These are phyloP conservation scores for Yamadazyma atlantica DNA, from an alignment of 1,139 yeast species.

Conservation along the genomic window DNA sequence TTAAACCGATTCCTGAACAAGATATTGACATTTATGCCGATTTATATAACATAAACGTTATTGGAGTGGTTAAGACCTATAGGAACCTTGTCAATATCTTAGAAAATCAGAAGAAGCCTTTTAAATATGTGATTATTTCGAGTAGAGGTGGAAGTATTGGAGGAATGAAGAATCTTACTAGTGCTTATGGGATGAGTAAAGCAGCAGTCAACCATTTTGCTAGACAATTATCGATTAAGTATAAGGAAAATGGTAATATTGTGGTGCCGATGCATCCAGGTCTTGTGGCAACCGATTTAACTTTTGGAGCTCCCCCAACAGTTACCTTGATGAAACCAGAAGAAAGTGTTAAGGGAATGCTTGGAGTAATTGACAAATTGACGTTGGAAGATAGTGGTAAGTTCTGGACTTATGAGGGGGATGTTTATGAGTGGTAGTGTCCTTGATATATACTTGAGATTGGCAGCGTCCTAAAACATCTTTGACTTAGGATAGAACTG, in stretches of 20 bases:
- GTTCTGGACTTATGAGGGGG: constrained; percentile 5
- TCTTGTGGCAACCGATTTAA: constrained; percentile 19
- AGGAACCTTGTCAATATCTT: constrained; percentile 18
- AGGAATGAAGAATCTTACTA: neutral
- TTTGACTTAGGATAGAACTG: too few relatives aligned
- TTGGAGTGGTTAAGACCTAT: neutral
- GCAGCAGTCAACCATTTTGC: constrained; percentile 9
- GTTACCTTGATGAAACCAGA: neutral
- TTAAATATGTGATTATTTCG: constrained; percentile 25
- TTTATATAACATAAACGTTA: too few relatives aligned
- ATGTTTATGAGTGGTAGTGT: neutral
- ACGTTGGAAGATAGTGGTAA: constrained; percentile 4
- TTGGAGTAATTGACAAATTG: constrained; percentile 2
- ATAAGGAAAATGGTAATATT: constrained; percentile 9
- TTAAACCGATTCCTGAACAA: constrained; percentile 4
- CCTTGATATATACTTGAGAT: too few relatives aligned
- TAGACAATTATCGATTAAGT: constrained; percentile 6
- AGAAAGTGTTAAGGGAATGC: constrained; percentile 1
- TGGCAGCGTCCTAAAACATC: too few relatives aligned
- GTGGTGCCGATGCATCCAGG: constrained; percentile 6
- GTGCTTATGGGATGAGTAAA: constrained; percentile 9
- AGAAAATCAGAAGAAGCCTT: constrained; percentile 22
- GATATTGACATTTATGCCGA: constrained; percentile 11
- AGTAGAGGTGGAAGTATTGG: constrained; percentile 22
- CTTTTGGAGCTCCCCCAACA: neutral